Evolutionary conservation across 2,329 filamentous ascomycete genomes (phyloP), one percentile per base, ranked within the genome.

Genomic region (Beauveria bassiana): DNA sequence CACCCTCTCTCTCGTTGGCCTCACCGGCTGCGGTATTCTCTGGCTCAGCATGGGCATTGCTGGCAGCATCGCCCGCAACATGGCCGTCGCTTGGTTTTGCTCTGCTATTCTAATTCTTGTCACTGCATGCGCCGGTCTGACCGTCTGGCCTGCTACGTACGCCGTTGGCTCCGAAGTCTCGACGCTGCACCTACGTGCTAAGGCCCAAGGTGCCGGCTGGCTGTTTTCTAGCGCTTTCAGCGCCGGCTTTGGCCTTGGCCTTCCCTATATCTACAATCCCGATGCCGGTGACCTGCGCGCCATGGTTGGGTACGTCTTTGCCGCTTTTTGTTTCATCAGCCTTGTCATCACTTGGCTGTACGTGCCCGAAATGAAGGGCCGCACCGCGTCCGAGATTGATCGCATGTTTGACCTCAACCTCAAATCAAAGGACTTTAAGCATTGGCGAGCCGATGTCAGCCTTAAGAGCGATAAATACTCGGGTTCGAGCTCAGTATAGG

Each of bases 361-460:
- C 42, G 70, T 85, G 0, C 82, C 83, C 0, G 82, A 86, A 67
- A 83, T 82, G 71, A 79, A 78, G 68, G 78, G 78, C 4, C 69
- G 79, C 22, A 78, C 70, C 1, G 70, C 76, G 0, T 71, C 71
- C 43, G 79, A 83, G 65, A 79, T 84, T 62, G 80, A 84, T 67
- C 66, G 66, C 49, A 70, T 73, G 69, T 74, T 73, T 62, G 70
- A 70, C 46, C 49, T 66, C 40, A 62, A 61, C n/a, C 58, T 74
- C 5, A 63, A 68, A 6, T 64, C 72, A 18, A 63, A 69, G 45
- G 34, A 68, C 31, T 74, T 74, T 55, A 66, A 62, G 10, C 34
- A 57, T 16, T 61, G 53, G 60, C 58, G 42, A 22, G 38, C 50
- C 28, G 28, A 61, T n/a, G 28, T 20, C 16, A 9, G 22, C 28